These are phyloP conservation scores for Termitomyces heimii DNA, from an alignment of 768 basidiomycete genomes.

Conservation along the genomic window DNA sequence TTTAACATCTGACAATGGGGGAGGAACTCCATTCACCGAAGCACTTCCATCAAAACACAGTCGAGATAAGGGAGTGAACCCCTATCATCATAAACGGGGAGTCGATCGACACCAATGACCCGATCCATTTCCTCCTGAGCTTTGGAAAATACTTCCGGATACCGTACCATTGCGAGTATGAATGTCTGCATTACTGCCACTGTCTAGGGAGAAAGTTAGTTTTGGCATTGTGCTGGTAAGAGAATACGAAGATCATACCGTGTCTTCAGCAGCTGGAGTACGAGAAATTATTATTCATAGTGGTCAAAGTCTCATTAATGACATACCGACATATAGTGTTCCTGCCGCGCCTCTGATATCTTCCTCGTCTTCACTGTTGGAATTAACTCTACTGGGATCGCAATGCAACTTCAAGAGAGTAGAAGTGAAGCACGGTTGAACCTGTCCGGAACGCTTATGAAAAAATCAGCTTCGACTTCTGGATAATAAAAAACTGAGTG, in stretches of 20 bases:
- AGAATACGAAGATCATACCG: constrained; percentile 17
- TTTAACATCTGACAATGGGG: neutral
- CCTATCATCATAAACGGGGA: constrained; percentile 42
- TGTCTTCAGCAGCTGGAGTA: constrained; percentile 33
- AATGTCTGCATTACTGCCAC: constrained; percentile 43
- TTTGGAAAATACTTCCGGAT: constrained; percentile 43
- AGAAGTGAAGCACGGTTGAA: constrained; percentile 39
- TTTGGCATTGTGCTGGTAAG: neutral
- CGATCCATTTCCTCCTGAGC: constrained; percentile 48
- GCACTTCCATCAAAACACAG: constrained; percentile 40
- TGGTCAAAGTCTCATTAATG: neutral
- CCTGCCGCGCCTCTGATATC: constrained; percentile 54
- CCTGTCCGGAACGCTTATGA: constrained; percentile 34
- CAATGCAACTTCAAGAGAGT: constrained; percentile 35
- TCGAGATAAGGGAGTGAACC: constrained; percentile 41
- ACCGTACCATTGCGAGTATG: constrained; percentile 46
- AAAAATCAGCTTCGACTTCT: constrained; percentile 2
- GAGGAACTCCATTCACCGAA: constrained; percentile 28
- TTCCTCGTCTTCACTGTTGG: constrained; percentile 38
- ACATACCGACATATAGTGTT: constrained; percentile 43
- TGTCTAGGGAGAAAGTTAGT: constrained; percentile 31
- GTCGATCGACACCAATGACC: constrained; percentile 35
- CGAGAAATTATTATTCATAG: neutral
- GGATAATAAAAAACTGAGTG: neutral
- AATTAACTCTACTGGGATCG: constrained; percentile 23